A percentile compares a stretch with the other conserved stretches of the same genome.
Evolutionary conservation across 2,329 filamentous ascomycete genomes (phyloP).

Genomic region (Cylindrodendrum hubeiense): DNA sequence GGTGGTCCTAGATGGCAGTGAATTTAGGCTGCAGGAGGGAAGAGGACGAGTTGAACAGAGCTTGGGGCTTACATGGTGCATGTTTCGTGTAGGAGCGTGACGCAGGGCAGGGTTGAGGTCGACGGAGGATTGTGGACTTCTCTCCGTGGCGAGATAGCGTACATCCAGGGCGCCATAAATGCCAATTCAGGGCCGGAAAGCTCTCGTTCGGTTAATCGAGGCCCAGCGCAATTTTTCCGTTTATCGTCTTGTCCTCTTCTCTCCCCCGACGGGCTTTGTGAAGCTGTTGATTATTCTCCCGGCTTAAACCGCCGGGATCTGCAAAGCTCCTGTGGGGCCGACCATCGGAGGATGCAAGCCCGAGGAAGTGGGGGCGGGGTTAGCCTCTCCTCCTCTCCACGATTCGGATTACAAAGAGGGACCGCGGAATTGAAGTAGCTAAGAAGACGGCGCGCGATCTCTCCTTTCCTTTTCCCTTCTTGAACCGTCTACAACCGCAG

Average conservation of each 20-base stretch:
- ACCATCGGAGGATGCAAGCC: conserved; percentile 20
- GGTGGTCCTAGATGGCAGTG: conserved; percentile 17
- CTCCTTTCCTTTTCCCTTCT: conserved; percentile 1
- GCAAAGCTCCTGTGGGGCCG: conserved; percentile 22
- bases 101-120: not conserved
- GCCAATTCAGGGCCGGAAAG: not conserved
- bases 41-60: not conserved
- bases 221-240: conserved; percentile 2
- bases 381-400: not conserved
- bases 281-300: not conserved
- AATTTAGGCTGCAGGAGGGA: conserved; percentile 18
- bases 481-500: conserved; percentile 18
- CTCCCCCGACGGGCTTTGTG: not conserved
- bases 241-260: not conserved
- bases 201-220: not conserved
- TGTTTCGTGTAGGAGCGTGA: not conserved
- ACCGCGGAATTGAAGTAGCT: conserved; percentile 1
- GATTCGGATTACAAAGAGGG: conserved; percentile 4
- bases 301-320: not conserved
- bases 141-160: not conserved
- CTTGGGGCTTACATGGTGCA: not conserved
- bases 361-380: conserved; percentile 24
- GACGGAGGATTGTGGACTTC: conserved; percentile 8
- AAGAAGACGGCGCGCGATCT: conserved; percentile 3
- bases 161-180: not conserved